Percentiles rank a stretch among this genome's conserved stretches.
These are phyloP conservation scores for Candida rishiriensis DNA, from an alignment of 805 yeast species.

Conservation along the genomic window DNA sequence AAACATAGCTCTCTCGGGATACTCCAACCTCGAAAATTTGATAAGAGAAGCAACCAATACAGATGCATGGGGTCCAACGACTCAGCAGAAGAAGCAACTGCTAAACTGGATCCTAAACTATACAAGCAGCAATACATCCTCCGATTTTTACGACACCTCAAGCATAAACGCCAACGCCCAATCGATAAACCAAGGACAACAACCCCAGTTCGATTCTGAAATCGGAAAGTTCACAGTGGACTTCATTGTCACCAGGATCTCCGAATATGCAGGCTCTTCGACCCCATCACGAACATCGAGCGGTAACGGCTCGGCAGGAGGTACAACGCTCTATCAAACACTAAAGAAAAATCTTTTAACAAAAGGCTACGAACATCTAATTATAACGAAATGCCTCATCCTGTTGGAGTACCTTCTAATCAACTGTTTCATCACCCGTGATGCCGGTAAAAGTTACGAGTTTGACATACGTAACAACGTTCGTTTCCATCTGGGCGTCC, in stretches of 20 bases:
- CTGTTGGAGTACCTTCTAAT: conserved; percentile 23
- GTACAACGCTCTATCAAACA: conserved; percentile 8
- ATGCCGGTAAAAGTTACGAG: conserved; percentile 1
- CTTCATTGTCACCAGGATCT: conserved; percentile 16
- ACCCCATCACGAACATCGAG: neutral
- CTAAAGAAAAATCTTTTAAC: conserved; percentile 25
- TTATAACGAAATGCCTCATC: conserved; percentile 23
- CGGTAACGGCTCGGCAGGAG: too few species aligned
- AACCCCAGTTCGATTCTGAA: conserved; percentile 7
- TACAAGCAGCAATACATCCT: conserved; percentile 7
- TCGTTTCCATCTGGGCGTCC: conserved; percentile 7
- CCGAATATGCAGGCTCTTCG: conserved; percentile 12
- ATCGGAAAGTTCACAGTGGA: conserved; percentile 18
- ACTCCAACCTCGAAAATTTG: conserved; percentile 26
- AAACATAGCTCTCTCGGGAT: conserved; percentile 24
- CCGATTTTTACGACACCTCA: conserved; percentile 11
- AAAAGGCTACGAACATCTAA: conserved; percentile 26
- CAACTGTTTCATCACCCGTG: conserved; percentile 19
- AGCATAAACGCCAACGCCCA: neutral
- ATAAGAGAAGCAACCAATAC: conserved; percentile 45
- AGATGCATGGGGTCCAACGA: conserved; percentile 51
- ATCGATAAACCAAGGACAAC: neutral
- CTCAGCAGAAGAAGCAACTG: conserved; percentile 35
- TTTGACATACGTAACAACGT: conserved; percentile 23
- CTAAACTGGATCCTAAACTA: conserved; percentile 17